A percentile compares a stretch with the other conserved stretches of the same genome.
phyloP scores from a whole-genome alignment of 768 basidiomycete genomes.

The Clitopilus passeckerianus region DNA sequence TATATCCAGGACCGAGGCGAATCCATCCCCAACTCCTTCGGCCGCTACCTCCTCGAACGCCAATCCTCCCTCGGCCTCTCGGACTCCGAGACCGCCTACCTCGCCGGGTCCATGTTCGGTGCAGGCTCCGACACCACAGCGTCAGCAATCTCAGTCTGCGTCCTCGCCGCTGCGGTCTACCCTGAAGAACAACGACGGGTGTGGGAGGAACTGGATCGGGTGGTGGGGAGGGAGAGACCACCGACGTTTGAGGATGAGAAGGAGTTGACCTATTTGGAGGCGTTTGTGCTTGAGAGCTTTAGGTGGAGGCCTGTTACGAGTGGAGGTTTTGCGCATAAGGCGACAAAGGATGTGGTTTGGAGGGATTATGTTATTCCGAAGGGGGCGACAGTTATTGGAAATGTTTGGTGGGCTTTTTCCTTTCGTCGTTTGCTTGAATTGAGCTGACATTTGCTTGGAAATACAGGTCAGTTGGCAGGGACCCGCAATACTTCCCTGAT shows the following conservation, averaged over 20 bases:
- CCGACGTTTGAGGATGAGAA: slow-evolving; percentile 36
- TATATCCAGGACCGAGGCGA: slow-evolving; percentile 23
- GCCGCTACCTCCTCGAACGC: slow-evolving; percentile 51
- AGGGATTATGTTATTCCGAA: slow-evolving; percentile 46
- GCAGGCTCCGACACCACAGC: slow-evolving; percentile 66
- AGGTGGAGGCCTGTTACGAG: slow-evolving; percentile 49
- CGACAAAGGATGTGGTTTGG: slow-evolving; percentile 61
- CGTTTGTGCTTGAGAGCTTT: slow-evolving; percentile 45
- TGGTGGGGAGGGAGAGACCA: slow-evolving; percentile 43
- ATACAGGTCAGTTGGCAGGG: slow-evolving; percentile 46
- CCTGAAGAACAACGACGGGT: slow-evolving; percentile 46
- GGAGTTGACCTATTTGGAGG: slow-evolving; percentile 38
- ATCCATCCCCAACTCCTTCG: slow-evolving; percentile 43
- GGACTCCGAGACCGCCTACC: slow-evolving; percentile 54
- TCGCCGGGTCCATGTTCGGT: slow-evolving; percentile 62
- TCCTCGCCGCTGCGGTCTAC: slow-evolving; percentile 56
- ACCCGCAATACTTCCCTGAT: slow-evolving; percentile 52
- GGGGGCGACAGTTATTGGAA: slow-evolving; percentile 55
- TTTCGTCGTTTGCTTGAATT: neutral
- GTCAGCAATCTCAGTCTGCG: slow-evolving; percentile 46
- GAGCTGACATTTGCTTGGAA: neutral
- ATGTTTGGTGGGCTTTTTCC: slow-evolving; percentile 40
- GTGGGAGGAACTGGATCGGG: slow-evolving; percentile 49
- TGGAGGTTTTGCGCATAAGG: slow-evolving; percentile 59
- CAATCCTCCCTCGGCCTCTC: slow-evolving; percentile 50